Base-by-base conservation (phyloP, 1,284 basidiomycete genomes). In the Cryptococcus neoformans region DNA sequence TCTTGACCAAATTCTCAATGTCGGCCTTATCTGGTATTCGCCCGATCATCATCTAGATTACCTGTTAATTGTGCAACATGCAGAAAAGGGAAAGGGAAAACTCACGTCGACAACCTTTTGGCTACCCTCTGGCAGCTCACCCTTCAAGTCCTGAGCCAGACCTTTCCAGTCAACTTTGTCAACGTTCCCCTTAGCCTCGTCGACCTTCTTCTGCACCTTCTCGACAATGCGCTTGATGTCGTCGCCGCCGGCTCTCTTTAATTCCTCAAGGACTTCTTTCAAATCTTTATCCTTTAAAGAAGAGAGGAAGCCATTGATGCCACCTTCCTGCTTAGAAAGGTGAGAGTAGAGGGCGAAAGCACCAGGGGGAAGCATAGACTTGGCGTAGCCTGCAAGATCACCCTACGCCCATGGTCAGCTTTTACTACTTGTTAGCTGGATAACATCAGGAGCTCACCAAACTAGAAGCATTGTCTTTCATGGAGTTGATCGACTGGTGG, bases 121-220 rank as follows among this genome's bases (percentile, higher is more conserved):
- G 44, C 65, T 62, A 54, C 66, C 62, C 36, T 67, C 66, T 6
- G 73, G 72, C 51, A 73, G 59, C 60, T 76, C 69, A 53, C 62
- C 62, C 65, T 69, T 69, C 36, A 75, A 58, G 44, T 73, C 68
- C 36, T 64, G 46, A 4, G 67, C 66, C 40, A 76, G 58, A 21
- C 48, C 55, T 59, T 71, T 70, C 76, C 76, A 77, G 62, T 77
- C 74, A 7, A 77, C 59, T 36, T 77, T 64, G 55, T 62, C 44
- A 16, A 67, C 62, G 56, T 76, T 69, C 28, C 71, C 73, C 45
- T 64, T 64, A 42, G 76, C 73, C 36, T 72, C 68, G 60, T 76
- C 67, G 49, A 76, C 56, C 46, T 66, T 67, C 44, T 59, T 60
- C 67, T 77, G 70, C 44, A 75, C 70, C 56, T 70, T 69, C 16